These are phyloP conservation scores for Coemansia asiatica DNA, from an alignment of 192 early-diverging fungal genomes.

Conservation along the genomic window DNA sequence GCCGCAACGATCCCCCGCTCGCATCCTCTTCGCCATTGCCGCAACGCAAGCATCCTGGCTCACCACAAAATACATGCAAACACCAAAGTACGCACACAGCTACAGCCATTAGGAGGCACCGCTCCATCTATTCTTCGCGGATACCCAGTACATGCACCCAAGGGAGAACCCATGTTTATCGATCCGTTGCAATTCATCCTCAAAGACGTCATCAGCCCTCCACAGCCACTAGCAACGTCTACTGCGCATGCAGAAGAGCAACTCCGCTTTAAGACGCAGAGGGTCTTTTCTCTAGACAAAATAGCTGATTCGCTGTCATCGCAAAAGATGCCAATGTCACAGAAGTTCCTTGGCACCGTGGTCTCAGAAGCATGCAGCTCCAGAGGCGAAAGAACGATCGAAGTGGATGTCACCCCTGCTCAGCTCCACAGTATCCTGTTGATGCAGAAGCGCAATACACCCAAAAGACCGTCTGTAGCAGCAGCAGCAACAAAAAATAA, in stretches of 20 bases:
- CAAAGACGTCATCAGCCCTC: not conserved
- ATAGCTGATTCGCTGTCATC: not conserved
- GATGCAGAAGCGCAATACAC: not conserved
- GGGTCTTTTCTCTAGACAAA: not conserved
- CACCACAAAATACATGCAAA: constrained; percentile 1
- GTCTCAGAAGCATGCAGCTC: not conserved
- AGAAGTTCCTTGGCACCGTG: not conserved
- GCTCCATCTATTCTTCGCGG: not conserved
- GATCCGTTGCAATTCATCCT: constrained; percentile 41
- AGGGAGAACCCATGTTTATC: constrained; percentile 7
- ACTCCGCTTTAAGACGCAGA: not conserved
- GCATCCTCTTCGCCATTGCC: not conserved
- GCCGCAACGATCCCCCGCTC: not conserved
- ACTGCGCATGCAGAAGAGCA: not conserved
- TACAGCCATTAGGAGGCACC: constrained; percentile 9
- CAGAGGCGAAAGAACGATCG: not conserved
- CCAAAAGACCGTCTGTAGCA: not conserved
- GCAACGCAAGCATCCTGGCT: constrained; percentile 3
- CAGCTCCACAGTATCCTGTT: constrained; percentile 7
- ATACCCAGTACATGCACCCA: not conserved
- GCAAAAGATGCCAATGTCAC: not conserved
- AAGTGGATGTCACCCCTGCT: constrained; percentile 2
- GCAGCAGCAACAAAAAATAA: not conserved
- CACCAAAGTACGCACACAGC: not conserved
- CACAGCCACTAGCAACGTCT: not conserved